phyloP scores from a whole-genome alignment of 306 rosid genomes.

The Comarum palustre region DNA sequence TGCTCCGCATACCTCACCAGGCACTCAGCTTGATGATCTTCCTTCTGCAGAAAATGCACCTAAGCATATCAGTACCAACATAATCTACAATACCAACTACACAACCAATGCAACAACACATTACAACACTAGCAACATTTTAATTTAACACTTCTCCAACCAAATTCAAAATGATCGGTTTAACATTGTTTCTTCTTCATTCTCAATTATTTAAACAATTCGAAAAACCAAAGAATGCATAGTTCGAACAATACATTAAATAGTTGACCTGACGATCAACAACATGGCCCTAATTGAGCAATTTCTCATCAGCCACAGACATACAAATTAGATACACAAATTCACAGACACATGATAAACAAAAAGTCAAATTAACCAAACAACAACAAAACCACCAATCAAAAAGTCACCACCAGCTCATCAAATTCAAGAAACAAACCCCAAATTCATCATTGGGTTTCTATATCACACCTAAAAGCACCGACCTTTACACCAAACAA shows the following conservation, averaged over 20 bases:
- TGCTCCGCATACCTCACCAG: slow-evolving; percentile 40
- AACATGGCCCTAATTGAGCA: not conserved
- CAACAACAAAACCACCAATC: not conserved
- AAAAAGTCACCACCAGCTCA: slow-evolving; percentile 11
- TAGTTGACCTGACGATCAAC: slow-evolving; percentile 16
- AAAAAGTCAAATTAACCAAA: not conserved
- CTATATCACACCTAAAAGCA: slow-evolving; percentile 6
- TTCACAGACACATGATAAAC: not conserved
- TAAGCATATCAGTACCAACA: slow-evolving; percentile 14
- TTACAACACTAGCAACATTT: not conserved
- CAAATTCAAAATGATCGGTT: not conserved
- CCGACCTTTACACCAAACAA: slow-evolving; percentile 23
- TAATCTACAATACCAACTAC: not conserved
- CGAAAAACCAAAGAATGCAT: not conserved
- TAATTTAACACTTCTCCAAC: not conserved
- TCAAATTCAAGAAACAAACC: not conserved
- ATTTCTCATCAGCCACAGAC: not conserved
- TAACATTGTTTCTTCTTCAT: not conserved
- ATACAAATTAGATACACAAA: not conserved
- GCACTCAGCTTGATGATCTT: slow-evolving; percentile 49
- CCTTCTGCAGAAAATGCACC: slow-evolving; percentile 55
- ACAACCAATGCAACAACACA: not conserved
- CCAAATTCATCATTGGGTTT: not conserved
- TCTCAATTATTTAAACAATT: not conserved
- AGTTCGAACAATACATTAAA: not conserved